Percentiles rank a stretch among this genome's conserved stretches.
Conservation (phyloP, 2,329 filamentous ascomycete genomes). For the Clarireedia monteithiana region DNA sequence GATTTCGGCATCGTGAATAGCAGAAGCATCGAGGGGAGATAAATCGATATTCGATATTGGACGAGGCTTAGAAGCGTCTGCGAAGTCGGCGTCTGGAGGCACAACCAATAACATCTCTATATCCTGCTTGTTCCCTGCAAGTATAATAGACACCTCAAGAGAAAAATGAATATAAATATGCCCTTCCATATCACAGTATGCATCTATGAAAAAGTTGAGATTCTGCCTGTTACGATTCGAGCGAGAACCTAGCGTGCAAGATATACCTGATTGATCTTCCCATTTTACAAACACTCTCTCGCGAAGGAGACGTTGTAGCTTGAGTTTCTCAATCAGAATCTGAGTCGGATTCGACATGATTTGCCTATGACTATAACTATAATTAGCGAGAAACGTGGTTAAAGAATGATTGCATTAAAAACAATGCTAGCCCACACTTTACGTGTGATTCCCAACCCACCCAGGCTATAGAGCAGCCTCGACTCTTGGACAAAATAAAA, state of each 20-base stretch:
- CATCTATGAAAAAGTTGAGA: no score
- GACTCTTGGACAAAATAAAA: neutral
- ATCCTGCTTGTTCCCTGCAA: neutral
- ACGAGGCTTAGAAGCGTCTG: neutral
- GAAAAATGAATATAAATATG: neutral
- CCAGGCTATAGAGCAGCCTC: conserved; percentile 4
- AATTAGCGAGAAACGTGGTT: neutral
- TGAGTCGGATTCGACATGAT: neutral
- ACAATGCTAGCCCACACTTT: neutral
- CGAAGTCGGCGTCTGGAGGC: neutral
- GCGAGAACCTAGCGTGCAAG: neutral
- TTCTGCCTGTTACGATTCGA: no score
- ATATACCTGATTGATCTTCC: neutral
- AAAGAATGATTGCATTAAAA: conserved; percentile 1
- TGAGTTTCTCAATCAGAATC: neutral
- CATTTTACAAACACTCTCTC: conserved; percentile 4
- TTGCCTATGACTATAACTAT: neutral
- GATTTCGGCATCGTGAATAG: neutral
- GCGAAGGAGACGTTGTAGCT: neutral
- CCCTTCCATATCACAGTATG: neutral
- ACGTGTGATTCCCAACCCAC: conserved; percentile 2
- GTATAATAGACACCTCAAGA: neutral
- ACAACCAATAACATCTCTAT: neutral
- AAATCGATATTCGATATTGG: neutral
- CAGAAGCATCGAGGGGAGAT: neutral